Base-by-base conservation (phyloP, 495 filamentous ascomycete genomes). In the Penicillium longicatenatum region DNA sequence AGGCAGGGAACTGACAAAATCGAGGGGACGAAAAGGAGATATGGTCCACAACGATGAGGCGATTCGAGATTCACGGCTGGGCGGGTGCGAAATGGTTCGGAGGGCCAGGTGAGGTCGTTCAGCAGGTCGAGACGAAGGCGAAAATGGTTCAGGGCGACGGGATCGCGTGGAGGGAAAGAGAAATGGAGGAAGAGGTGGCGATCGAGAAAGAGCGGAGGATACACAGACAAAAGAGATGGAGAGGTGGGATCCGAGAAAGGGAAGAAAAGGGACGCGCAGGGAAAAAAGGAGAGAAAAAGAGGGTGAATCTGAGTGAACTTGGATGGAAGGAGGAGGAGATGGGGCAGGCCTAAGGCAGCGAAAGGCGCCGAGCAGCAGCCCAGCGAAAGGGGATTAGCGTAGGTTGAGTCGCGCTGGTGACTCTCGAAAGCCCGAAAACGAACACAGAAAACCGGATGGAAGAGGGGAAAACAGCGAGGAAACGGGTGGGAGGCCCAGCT, bases 161-260 rank as follows among this genome's bases (percentile, higher is more conserved):
- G 65, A 68, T 74, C 71, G 72, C 70, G 66, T 65, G 54, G 71
- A 74, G 67, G 57, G 63, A 51, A 63, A 59, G 59, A 67, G 71
- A 63, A 63, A 46, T 52, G 35, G 60, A 54, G 17, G 66, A 66
- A 60, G 52, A 54, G 48, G 50, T 45, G 56, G 50, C 50, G 56
- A 46, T 43, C 54, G 59, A 65, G 54, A 58, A 60, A 64, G 61
- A 52, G 62, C 62, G 58, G 61, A 71, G 58, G 66, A 47, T 21
- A 22, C 45, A 30, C 50, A 41, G 46, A 64, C 48, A 44, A 42
- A 59, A 31, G 68, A 65, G 66, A 69, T 63, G 59, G 68, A 65
- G 53, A 57, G 12, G 42, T 31, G 41, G 62, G 64, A 66, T 63
- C 54, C 52, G 63, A 62, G 60, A 62, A 65, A 61, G 63, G 59